phyloP scores from a whole-genome alignment of 495 filamentous ascomycete genomes.

The Xeromyces bisporus region DNA sequence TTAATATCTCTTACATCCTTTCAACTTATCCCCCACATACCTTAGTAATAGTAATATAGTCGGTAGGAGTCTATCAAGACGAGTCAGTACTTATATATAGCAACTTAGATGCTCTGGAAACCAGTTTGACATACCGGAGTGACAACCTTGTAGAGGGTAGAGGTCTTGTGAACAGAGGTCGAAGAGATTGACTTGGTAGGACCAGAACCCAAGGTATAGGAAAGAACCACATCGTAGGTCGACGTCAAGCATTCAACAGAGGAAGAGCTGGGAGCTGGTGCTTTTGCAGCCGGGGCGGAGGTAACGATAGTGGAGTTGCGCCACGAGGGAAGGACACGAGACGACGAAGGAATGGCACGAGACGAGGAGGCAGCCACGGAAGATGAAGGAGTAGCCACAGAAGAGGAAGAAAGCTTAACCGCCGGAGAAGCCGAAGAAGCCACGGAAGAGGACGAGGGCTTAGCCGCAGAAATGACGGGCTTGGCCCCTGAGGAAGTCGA shows the following conservation, averaged over 20 bases:
- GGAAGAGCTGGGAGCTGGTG: too few species aligned
- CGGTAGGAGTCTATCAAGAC: too few species aligned
- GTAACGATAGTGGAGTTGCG: conserved; percentile 1
- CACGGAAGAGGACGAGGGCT: background rate
- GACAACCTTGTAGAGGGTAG: conserved; percentile 21
- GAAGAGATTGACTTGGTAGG: conserved; percentile 37
- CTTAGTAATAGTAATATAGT: too few species aligned
- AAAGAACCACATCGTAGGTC: conserved; percentile 32
- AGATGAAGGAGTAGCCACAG: background rate
- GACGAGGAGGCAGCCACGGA: too few species aligned
- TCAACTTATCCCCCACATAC: too few species aligned
- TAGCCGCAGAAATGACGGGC: too few species aligned
- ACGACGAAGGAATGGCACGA: background rate
- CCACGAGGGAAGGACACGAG: background rate
- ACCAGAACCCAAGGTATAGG: conserved; percentile 42
- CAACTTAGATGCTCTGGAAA: background rate
- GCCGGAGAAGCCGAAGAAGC: background rate
- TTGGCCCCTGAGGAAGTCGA: background rate
- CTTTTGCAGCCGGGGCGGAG: conserved; percentile 2
- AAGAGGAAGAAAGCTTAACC: background rate
- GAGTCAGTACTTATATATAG: conserved; percentile 3
- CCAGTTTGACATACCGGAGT: conserved; percentile 17
- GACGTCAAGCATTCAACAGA: conserved; percentile 6
- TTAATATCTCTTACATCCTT: too few species aligned
- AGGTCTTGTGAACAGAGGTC: conserved; percentile 37